Evolutionary conservation across 169 alveolate species (phyloP).

Genomic region (Pseudocohnilembus persalinus): DNA sequence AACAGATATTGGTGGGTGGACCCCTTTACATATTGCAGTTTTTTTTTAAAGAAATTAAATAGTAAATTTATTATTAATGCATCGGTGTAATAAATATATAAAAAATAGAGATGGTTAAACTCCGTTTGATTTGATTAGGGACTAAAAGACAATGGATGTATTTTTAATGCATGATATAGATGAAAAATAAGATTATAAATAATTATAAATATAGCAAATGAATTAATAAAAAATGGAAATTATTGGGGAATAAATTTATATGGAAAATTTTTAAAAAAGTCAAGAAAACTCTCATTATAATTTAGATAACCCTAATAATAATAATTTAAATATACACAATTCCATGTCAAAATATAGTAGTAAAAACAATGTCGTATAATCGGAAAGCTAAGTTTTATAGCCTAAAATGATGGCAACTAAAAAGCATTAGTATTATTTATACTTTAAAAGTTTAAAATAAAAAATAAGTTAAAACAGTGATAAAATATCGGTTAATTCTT

Average conservation of each 20-base stretch:
- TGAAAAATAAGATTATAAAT: background rate
- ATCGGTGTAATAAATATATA: slow-evolving; percentile 21
- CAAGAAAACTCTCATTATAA: too few relatives aligned
- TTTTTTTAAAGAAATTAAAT: slow-evolving; percentile 32
- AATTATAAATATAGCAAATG: too few relatives aligned
- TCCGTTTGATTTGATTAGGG: slow-evolving; percentile 36
- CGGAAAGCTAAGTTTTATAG: background rate
- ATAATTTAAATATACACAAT: too few relatives aligned
- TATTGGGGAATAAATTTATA: too few relatives aligned
- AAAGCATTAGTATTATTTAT: background rate
- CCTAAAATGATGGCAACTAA: background rate
- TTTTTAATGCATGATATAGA: background rate
- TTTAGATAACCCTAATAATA: too few relatives aligned
- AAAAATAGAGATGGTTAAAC: slow-evolving; percentile 34
- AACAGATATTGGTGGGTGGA: slow-evolving; percentile 53
- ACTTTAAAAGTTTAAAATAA: too few relatives aligned
- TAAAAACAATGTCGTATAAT: background rate
- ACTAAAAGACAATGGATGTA: slow-evolving; percentile 28
- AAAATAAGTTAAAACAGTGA: background rate
- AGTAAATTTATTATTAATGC: slow-evolving; percentile 18
- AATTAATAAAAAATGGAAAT: too few relatives aligned
- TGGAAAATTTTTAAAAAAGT: too few relatives aligned
- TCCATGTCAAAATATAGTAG: too few relatives aligned
- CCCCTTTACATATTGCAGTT: slow-evolving; percentile 50
- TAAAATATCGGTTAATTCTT: too few relatives aligned